Evolutionary conservation across 148 eudicot genomes (phyloP), one percentile per base, ranked within the genome.

Genomic region (Cornus kousa): DNA sequence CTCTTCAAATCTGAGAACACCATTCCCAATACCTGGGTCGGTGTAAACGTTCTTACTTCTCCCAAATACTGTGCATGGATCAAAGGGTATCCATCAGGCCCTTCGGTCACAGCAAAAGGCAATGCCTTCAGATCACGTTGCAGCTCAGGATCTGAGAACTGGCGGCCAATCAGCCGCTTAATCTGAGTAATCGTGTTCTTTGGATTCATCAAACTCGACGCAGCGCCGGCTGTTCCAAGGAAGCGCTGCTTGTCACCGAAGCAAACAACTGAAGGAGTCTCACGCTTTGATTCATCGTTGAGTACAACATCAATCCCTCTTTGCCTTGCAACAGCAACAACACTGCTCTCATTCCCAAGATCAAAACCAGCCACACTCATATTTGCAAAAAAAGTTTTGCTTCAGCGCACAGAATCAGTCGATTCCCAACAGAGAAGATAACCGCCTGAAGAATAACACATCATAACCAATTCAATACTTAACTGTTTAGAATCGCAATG

Each of bases 341-440:
- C 98, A 60, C 97, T 78, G 70, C 88, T 95, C 90, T 95, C 97
- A 79, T 95, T 95, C 48, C 98, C 98, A 75, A 95, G 80, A 81
- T 95, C 98, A 85, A 95, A 90, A 70, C 98, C 98, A 19, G 93
- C 98, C 81, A 95, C 98, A 40, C 98, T 95, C 98, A 95, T 95
- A 76, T 80, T 92, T 80, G 53, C 77, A 28, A 14, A 14, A 23
- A n/a, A 62, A 78, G 17, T 37, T 37, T 70, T 11, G 22, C 67
- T 53, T 53, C 7, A 31, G 7, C 9, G n/a, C n/a, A 14, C 67
- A 12, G 48, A 53, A 13, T 20, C 13, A 32, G 60, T 24, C 39
- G 50, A 19, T 24, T 46, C 24, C 35, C 31, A 17, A 1, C 59
- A 9, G 69, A 50, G n/a, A 20, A 65, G n/a, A 39, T 37, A 7